Evolutionary conservation across 2,329 filamentous ascomycete genomes (phyloP), one percentile per base, ranked within the genome.

Genomic region (Aaosphaeria pasadenensis): DNA sequence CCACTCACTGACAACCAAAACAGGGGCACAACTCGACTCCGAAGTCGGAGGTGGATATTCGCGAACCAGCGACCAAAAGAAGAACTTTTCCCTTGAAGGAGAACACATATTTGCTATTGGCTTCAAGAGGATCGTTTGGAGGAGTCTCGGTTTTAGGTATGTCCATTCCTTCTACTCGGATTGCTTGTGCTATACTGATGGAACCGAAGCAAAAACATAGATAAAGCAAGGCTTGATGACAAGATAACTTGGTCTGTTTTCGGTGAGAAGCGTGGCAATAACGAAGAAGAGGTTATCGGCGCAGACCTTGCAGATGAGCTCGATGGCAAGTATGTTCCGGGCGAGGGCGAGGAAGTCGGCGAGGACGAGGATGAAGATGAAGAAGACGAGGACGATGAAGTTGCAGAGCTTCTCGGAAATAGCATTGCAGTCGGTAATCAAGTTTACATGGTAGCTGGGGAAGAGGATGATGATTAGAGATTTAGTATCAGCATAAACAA

Each of bases 221-320:
- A 51, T 11, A 44, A 48, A 28, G 49, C 49, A 7, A 24, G 17
- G 7, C 46, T 51, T n/a, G 49, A 51, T 24, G 38, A 44, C 5
- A 38, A 51, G 36, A 51, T 51, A 11, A 51, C 40, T 7, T 51
- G 49, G 49, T 47, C 49, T 11, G 13, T 51, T 2, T 30, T 51
- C 28, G 49, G 49, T 7, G 5, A 49, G 42, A 44, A 48, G 29
- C 49, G 45, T 7, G 40, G 49, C 24, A 13, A 31, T 7, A 30
- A 48, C n/a, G 38, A 45, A 2, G 45, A 49, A 31, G 49, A 51
- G 42, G n/a, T 44, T 11, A 42, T 48, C n/a, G 45, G 49, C 39
- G 47, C 39, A 28, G 47, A 49, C 39, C 39, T 49, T 6, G 30
- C 38, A 28, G 47, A 49, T 46, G 39, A 39, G 5, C 47, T 49